Evolutionary conservation across 1,139 yeast genomes (phyloP).

Genomic region (Eremothecium cymbalariae): DNA sequence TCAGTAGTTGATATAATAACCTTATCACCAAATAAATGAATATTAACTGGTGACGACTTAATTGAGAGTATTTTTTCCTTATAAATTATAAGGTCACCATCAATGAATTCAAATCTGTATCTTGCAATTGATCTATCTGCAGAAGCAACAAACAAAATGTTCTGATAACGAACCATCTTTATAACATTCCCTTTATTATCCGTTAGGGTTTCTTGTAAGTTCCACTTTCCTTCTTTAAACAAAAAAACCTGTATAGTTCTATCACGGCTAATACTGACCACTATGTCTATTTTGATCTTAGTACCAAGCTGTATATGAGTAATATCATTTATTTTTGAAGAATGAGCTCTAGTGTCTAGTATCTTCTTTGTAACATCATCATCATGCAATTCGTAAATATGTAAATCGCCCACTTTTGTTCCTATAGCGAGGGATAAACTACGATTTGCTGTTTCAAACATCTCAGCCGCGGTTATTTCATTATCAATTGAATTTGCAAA

Average conservation of each 20-base stretch:
- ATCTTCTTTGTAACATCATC: background rate
- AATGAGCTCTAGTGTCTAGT: slow-evolving; percentile 4
- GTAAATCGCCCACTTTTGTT: slow-evolving; percentile 1
- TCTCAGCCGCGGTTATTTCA: slow-evolving; percentile 2
- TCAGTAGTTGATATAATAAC: slow-evolving; percentile 8
- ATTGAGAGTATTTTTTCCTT: slow-evolving; percentile 8
- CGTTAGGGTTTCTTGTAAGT: slow-evolving; percentile 6
- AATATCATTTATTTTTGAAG: slow-evolving; percentile 4
- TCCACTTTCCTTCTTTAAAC: slow-evolving; percentile 4
- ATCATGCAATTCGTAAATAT: background rate
- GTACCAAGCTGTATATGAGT: background rate
- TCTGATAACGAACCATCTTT: slow-evolving; percentile 1
- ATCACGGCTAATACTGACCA: slow-evolving; percentile 9
- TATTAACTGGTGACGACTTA: slow-evolving; percentile 7
- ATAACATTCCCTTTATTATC: slow-evolving; percentile 10
- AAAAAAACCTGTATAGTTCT: slow-evolving; percentile 8
- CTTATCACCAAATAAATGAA: slow-evolving; percentile 4
- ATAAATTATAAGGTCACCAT: slow-evolving; percentile 2
- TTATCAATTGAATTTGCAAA: background rate
- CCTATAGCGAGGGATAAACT: background rate
- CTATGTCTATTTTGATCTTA: background rate
- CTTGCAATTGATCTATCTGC: slow-evolving; percentile 8
- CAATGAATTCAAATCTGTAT: slow-evolving; percentile 6
- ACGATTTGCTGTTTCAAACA: background rate
- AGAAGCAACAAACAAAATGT: slow-evolving; percentile 7